Conservation (phyloP, 805 yeast species). For the Maudiozyma turicensis region DNA sequence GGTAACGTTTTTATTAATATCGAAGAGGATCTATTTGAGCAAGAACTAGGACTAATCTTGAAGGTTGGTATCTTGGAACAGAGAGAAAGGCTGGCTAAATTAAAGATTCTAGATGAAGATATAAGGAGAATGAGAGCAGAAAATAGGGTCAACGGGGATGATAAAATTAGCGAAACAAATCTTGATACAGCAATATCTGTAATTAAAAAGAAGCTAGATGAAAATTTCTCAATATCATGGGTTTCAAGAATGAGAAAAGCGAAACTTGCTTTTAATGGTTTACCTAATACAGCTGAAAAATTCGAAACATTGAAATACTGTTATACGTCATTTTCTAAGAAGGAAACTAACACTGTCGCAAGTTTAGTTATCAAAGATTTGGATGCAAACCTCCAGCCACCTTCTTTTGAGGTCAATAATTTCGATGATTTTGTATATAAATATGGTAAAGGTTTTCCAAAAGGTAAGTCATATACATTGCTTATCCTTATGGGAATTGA, state of each 20-base stretch:
- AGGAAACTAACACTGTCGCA: constrained; percentile 21
- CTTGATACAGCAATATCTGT: constrained; percentile 1
- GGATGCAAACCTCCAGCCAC: constrained; percentile 20
- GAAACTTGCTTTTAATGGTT: constrained; percentile 21
- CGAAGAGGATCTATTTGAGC: constrained; percentile 60
- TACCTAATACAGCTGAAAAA: constrained; percentile 16
- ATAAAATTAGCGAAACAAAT: not conserved
- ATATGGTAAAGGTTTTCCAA: constrained; percentile 46
- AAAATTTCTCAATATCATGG: constrained; percentile 36
- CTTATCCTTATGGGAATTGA: constrained; percentile 41
- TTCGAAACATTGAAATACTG: constrained; percentile 12
- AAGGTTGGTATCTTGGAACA: constrained; percentile 55
- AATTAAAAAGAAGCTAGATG: constrained; percentile 14
- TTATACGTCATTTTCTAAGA: constrained; percentile 15
- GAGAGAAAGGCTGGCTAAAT: constrained; percentile 37
- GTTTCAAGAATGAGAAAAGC: constrained; percentile 28
- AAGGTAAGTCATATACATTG: constrained; percentile 41
- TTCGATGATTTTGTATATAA: constrained; percentile 30
- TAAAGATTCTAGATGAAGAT: constrained; percentile 20
- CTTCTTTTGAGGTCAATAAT: constrained; percentile 23
- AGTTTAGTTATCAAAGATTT: constrained; percentile 17
- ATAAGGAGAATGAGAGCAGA: not conserved
- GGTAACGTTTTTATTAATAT: constrained; percentile 37
- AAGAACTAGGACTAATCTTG: constrained; percentile 45
- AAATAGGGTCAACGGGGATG: not conserved